phyloP scores from a whole-genome alignment of 1,284 basidiomycete species.

The Cystobasidiaceae sp. region DNA sequence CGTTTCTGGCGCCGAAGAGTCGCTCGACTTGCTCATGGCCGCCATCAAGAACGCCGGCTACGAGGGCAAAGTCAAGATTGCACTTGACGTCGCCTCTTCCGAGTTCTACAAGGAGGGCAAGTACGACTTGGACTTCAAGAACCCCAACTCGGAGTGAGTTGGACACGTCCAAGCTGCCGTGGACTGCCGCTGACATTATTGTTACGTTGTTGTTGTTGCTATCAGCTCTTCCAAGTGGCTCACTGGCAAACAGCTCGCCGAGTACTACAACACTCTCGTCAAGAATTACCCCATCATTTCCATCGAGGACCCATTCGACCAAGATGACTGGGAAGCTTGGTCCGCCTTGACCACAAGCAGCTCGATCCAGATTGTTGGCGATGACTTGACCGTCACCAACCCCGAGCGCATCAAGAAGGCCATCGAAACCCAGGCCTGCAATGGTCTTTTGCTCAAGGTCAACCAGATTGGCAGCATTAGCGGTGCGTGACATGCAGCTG shows the following conservation, averaged over 20 bases:
- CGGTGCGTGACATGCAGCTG: too few species aligned
- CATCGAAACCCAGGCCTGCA: constrained; percentile 99
- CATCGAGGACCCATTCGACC: constrained; percentile 99
- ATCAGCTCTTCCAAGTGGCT: constrained; percentile 64
- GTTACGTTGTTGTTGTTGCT: too few species aligned
- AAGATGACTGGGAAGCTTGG: constrained; percentile 99
- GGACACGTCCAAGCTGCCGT: too few species aligned
- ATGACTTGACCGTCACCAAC: constrained; percentile 99
- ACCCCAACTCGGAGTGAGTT: not conserved
- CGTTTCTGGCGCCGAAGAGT: constrained; percentile 3
- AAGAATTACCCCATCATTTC: constrained; percentile 93
- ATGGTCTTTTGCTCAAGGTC: constrained; percentile 94
- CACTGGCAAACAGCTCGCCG: constrained; percentile 84
- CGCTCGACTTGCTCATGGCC: not conserved
- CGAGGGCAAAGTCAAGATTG: constrained; percentile 2
- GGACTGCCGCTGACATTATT: too few species aligned
- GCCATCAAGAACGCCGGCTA: not conserved
- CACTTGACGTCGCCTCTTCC: constrained; percentile 3
- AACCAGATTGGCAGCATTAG: constrained; percentile 99
- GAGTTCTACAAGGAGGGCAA: constrained; percentile 17
- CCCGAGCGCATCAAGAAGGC: constrained; percentile 96
- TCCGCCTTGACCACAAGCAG: constrained; percentile 74
- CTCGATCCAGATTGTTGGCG: constrained; percentile 84
- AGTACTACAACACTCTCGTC: constrained; percentile 79
- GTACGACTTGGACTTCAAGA: constrained; percentile 14